Percentiles rank a stretch among this genome's conserved stretches.
Evolutionary conservation across 257 asterid species (phyloP).

Genomic region (Fraxinus americana): DNA sequence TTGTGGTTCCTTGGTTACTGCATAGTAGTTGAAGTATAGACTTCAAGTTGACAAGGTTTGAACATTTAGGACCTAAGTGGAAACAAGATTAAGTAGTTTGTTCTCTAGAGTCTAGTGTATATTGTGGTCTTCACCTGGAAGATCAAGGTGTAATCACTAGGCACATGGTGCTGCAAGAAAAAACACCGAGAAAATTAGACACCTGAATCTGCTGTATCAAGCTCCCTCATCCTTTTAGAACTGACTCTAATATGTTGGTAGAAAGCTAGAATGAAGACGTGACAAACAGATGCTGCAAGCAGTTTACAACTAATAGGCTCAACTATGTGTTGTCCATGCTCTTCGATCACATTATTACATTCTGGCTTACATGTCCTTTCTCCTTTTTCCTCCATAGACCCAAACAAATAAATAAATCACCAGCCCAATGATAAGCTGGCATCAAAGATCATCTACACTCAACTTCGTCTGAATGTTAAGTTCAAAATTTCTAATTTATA

Average conservation of each 20-base stretch:
- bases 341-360: background rate
- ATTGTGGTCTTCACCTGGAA: constrained; percentile 1
- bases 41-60: background rate
- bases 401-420: too few species aligned
- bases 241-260: background rate
- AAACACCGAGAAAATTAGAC: background rate
- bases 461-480: too few species aligned
- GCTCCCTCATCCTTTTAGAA: background rate
- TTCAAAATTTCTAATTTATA: too few species aligned
- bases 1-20: background rate
- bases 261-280: background rate
- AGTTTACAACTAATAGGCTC: background rate
- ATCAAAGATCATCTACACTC: too few species aligned
- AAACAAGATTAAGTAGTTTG: constrained; percentile 12
- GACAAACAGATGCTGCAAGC: background rate
- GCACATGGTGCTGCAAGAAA: background rate
- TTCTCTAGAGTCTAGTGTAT: constrained; percentile 11
- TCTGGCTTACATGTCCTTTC: background rate
- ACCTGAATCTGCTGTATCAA: background rate
- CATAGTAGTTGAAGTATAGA: background rate
- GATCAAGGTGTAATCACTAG: background rate
- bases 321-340: background rate
- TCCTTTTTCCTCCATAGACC: too few species aligned
- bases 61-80: background rate
- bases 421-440: too few species aligned